Evolutionary conservation across 345 rosid genomes (phyloP), one percentile per base, ranked within the genome.

Genomic region (Diplotaxis tenuifolia): DNA sequence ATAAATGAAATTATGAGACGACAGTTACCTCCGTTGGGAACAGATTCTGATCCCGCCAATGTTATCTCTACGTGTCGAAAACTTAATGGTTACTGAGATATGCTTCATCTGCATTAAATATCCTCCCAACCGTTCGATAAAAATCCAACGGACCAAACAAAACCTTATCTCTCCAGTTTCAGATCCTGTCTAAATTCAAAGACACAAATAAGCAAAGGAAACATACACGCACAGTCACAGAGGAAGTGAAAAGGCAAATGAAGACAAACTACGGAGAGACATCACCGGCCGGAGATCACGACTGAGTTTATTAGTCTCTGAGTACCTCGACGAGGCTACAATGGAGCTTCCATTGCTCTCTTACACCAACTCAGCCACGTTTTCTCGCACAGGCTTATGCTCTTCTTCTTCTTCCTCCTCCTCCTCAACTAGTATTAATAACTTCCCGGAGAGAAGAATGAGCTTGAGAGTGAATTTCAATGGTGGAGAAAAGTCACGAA

Each of bases 271-370:
- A 65, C 61, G 9, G 14, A 21, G 27, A 29, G 0, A 31, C 1
- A 57, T 36, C 32, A 4, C 34, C 9, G 0, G 25, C 71, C 76
- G 47, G 75, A 66, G 62, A 60, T 65, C 53, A 72, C 45, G 68
- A 47, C 38, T 75, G 59, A 75, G 27, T 28, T 11, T 6, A 3
- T 14, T n/a, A 36, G 62, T 64, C 22, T 12, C 54, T 8, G 3
- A 47, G 32, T 2, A 25, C 3, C 27, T 18, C 31, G 18, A 75
- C 12, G 7, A 27, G 55, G 32, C 67, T 5, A 0, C 56, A 42
- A 82, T 87, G 91, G 88, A 83, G 81, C 70, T 84, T 72, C 82
- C 84, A 8, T 54, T 89, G 34, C 75, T 79, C 23, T 84, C 84
- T 4, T 36, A 78, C 76, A 15, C 61, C 69, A 32, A 69, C 21